Conservation (phyloP, 305 asterid species). For the Fraxinus ornus region DNA sequence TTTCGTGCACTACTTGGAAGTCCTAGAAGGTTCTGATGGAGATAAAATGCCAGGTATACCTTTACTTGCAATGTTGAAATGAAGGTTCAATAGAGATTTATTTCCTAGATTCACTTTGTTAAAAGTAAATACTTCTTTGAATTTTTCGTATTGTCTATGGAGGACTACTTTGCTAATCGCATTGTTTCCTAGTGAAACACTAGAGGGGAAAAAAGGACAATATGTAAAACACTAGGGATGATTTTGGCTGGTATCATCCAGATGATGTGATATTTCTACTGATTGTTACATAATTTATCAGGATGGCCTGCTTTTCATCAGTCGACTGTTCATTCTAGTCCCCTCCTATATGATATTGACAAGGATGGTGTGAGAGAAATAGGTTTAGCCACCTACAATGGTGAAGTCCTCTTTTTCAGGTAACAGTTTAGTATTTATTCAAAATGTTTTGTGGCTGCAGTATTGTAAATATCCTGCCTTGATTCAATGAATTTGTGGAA, state of each 20-base stretch:
- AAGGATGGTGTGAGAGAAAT: constrained; percentile 97
- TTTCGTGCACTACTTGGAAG: constrained; percentile 98
- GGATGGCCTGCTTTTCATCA: constrained; percentile 99
- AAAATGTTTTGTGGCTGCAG: constrained; percentile 7
- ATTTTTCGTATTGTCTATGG: not conserved
- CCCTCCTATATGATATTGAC: constrained; percentile 90
- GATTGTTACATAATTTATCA: constrained; percentile 35
- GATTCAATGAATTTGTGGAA: constrained; percentile 19
- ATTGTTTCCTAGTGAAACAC: not conserved
- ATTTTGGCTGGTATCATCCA: not conserved
- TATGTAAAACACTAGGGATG: not conserved
- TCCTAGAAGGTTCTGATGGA: constrained; percentile 97
- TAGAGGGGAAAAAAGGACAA: not conserved
- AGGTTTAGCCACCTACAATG: constrained; percentile 91
- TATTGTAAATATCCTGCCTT: constrained; percentile 16
- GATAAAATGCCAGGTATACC: constrained; percentile 89
- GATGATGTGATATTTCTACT: constrained; percentile 7
- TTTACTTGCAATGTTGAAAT: constrained; percentile 13
- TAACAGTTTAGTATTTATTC: constrained; percentile 26
- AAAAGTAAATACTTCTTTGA: not conserved
- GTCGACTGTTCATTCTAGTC: constrained; percentile 96
- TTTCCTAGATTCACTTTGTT: not conserved
- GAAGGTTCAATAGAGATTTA: not conserved
- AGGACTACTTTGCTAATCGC: not conserved
- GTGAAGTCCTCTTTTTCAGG: constrained; percentile 98